phyloP scores from a whole-genome alignment of 768 basidiomycete species.

The Rhodosporidiobolus odoratus region DNA sequence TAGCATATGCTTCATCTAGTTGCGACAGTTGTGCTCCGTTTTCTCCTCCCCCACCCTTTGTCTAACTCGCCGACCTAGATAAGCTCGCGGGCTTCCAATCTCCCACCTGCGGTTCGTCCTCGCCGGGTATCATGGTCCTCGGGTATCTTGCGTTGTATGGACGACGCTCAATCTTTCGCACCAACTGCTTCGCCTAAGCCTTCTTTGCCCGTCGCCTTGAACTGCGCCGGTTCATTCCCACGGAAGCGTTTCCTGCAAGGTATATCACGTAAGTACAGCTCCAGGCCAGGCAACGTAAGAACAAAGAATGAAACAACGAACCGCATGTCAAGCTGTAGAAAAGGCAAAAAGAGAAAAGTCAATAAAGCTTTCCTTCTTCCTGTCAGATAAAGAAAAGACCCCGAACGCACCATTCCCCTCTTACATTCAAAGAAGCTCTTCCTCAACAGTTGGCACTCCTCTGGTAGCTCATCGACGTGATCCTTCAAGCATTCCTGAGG shows the following conservation, averaged over 20 bases:
- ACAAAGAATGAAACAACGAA: background rate
- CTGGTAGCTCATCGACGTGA: constrained; percentile 69
- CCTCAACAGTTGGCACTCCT: constrained; percentile 70
- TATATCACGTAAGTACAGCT: background rate
- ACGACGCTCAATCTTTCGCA: background rate
- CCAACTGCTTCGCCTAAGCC: constrained; percentile 21
- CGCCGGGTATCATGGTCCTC: background rate
- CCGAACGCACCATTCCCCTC: constrained; percentile 50
- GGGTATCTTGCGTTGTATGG: background rate
- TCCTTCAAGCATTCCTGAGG: constrained; percentile 71
- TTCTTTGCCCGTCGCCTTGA: constrained; percentile 30
- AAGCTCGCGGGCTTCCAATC: no score
- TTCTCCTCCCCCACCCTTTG: background rate
- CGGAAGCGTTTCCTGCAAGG: constrained; percentile 36
- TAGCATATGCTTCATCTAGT: no score
- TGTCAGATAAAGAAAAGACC: background rate
- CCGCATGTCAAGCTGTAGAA: constrained; percentile 37
- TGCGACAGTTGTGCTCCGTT: background rate
- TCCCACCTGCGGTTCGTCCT: background rate
- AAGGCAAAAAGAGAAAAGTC: background rate
- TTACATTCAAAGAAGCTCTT: constrained; percentile 86
- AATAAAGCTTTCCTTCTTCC: background rate
- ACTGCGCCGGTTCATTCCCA: constrained; percentile 36
- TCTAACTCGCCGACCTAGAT: no score
- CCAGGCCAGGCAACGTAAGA: no score